Percentiles rank a stretch among this genome's conserved stretches.
phyloP scores from a whole-genome alignment of 805 yeast genomes.

The Hanseniaspora lachancei region DNA sequence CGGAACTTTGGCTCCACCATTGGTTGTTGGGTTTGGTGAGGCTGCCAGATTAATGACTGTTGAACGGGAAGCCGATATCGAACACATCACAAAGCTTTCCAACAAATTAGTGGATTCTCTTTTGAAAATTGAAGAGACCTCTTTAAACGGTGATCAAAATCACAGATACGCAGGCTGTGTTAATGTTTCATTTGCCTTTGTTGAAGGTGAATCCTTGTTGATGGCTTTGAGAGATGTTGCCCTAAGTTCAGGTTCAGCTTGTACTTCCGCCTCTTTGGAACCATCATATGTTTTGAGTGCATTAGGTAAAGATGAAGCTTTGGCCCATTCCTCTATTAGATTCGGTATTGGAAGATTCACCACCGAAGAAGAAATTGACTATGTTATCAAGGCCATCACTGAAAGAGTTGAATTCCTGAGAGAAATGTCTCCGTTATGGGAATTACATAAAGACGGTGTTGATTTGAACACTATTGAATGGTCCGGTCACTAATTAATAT shows the following conservation, averaged over 20 bases:
- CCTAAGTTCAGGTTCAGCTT: constrained; percentile 90
- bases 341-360: constrained; percentile 96
- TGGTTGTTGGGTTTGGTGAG: constrained; percentile 92
- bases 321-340: constrained; percentile 96
- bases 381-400: constrained; percentile 74
- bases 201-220: constrained; percentile 92
- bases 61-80: constrained; percentile 63
- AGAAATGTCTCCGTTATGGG: constrained; percentile 93
- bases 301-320: constrained; percentile 92
- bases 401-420: constrained; percentile 85
- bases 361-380: constrained; percentile 90
- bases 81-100: constrained; percentile 59
- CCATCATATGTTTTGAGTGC: constrained; percentile 96
- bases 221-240: constrained; percentile 98
- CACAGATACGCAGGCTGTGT: constrained; percentile 87
- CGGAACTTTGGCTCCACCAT: constrained; percentile 94
- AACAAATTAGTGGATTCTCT: constrained; percentile 59
- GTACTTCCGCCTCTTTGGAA: constrained; percentile 96
- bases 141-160: constrained; percentile 68
- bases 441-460: constrained; percentile 97
- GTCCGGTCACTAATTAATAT: constrained; percentile 71
- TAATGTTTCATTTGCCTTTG: constrained; percentile 89
- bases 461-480: constrained; percentile 88
- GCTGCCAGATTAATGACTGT: constrained; percentile 73
- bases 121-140: constrained; percentile 74